Evolutionary conservation across 2,329 filamentous ascomycete genomes (phyloP), one percentile per base, ranked within the genome.

Genomic region (Cordyceps cateniannulata): DNA sequence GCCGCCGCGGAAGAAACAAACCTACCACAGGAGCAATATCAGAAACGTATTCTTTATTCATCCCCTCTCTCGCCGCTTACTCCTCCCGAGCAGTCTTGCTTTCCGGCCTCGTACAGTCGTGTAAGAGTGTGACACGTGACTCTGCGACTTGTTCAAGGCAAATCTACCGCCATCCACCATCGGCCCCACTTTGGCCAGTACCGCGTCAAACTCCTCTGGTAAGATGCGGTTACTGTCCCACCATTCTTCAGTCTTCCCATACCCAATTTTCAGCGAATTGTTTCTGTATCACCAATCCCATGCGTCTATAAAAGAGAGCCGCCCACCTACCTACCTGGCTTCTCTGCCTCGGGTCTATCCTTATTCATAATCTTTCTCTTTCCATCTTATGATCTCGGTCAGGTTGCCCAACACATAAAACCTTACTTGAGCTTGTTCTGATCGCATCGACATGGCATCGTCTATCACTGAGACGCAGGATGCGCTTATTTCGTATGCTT

Each of bases 401-500:
- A 24, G 47, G 48, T 47, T 35, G 56, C 56, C 50, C 25, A 40
- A 25, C 50, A 29, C n/a, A 54, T 29, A 40, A 40, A 48, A 10
- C 27, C 22, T 54, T 29, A 18, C 22, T 16, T 27, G 38, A 44
- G 22, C 35, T 45, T 52, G 44, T 24, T 16, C 40, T 32, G 29
- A 44, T 44, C 49, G 49, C 48, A 53, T n/a, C 61, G 66, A 66
- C 62, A 76, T 76, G 74, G 71, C 73, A 56, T 66, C 68, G 63
- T 72, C 73, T 61, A 73, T 77, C 57, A 71, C 74, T 35, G 74
- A 83, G 65, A 79, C 81, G 67, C 82, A 84, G 73, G 77, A 79
- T 64, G 83, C 85, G 76, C 78, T 86, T 59, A 82, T 85, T 67
- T 82, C 76, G 83, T 85, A 71, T 55, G 76, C 64, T 38, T 53